Conservation (phyloP, 441 rosid genomes). For the Pelargonium citronellum region DNA sequence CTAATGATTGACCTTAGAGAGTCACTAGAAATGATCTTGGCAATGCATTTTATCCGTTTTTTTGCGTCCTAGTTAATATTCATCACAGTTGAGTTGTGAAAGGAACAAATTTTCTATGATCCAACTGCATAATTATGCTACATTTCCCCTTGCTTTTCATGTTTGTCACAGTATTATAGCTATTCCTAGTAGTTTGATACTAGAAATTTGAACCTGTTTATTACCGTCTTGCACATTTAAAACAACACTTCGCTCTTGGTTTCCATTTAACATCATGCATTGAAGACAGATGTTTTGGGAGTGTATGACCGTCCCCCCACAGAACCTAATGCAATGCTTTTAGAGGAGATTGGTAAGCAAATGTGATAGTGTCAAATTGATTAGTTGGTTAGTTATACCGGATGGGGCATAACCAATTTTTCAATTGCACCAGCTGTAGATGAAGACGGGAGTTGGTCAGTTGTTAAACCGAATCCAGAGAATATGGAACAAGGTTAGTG, state of each 20-base stretch:
- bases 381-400: not conserved
- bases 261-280: slow-evolving; percentile 32
- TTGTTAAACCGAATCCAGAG: slow-evolving; percentile 49
- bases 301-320: slow-evolving; percentile 89
- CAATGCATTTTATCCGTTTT: too few relatives aligned
- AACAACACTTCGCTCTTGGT: slow-evolving; percentile 22
- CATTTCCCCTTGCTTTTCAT: too few relatives aligned
- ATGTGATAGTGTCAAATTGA: not conserved
- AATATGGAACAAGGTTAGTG: slow-evolving; percentile 48
- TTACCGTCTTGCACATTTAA: not conserved
- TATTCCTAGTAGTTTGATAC: too few relatives aligned
- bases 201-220: not conserved
- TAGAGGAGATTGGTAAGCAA: slow-evolving; percentile 73
- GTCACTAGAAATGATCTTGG: too few relatives aligned
- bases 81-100: too few relatives aligned
- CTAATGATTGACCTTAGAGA: too few relatives aligned
- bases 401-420: slow-evolving; percentile 11
- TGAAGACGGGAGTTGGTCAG: slow-evolving; percentile 78
- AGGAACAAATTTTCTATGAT: too few relatives aligned
- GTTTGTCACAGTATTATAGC: too few relatives aligned
- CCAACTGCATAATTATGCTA: too few relatives aligned
- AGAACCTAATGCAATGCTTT: slow-evolving; percentile 60
- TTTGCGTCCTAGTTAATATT: not conserved
- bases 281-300: slow-evolving; percentile 83
- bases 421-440: slow-evolving; percentile 49